Evolutionary conservation across 495 filamentous ascomycete species (phyloP), one percentile per base, ranked within the genome.

Genomic region (Aspergillus nidulans): DNA sequence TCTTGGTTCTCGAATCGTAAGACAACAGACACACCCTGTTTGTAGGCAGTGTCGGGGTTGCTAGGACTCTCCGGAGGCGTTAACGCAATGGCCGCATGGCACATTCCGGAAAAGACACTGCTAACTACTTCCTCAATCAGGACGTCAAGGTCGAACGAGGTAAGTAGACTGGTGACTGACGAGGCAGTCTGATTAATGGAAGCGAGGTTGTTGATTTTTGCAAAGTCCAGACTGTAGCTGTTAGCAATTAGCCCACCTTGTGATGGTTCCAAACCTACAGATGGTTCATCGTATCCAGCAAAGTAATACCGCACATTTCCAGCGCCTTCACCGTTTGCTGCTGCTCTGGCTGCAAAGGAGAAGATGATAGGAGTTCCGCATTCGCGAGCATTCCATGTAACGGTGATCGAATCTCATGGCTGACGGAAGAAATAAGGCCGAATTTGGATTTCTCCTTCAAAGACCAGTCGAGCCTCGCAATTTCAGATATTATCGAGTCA

Each of bases 381-480:
- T 77, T 82, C 0, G 82, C 83, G 1, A 88, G 62, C 45, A 88
- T 84, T 3, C 86, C 86, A 56, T 89, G 85, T 15, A 91, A 65
- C 0, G 88, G 88, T 0, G 81, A 86, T 0, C 88, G 79, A 18
- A 91, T 72, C 57, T 91, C 88, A 62, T 91, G 88, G 26, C 83
- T 87, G 23, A 91, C 79, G 10, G 82, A 87, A 0, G 83, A 83
- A 26, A 91, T 82, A 51, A 90, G 84, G 52, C 86, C 85, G 2
- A 82, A 80, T 58, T 91, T 91, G 25, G 80, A 77, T 49, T 71
- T 74, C 44, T 84, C 78, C 15, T 73, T 77, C 16, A 52, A 62
- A 23, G 66, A 66, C 55, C 75, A 77, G 45, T 80, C 68, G 3
- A 85, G 57, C 21, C 80, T 77, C 0, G 77, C 76, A 0, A 86